Evolutionary conservation across 1,139 yeast genomes (phyloP).

Genomic region (Dujonia santamariae): DNA sequence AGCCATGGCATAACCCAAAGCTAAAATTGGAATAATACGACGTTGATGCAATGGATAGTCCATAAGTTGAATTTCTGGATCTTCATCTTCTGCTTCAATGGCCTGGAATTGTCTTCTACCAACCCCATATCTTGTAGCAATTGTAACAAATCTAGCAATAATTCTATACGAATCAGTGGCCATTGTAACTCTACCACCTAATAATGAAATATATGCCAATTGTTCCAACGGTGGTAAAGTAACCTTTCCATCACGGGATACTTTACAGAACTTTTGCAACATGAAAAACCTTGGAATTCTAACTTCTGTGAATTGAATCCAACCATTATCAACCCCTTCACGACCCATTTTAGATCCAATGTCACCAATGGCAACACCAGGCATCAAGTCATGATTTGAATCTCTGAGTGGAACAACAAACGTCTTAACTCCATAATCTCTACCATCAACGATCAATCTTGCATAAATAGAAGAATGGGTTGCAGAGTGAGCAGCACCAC

Average conservation of each 20-base stretch:
- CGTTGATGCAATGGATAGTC: constrained; percentile 32
- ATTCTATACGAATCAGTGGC: constrained; percentile 29
- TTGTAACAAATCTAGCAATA: constrained; percentile 27
- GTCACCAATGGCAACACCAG: constrained; percentile 31
- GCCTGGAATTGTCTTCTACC: constrained; percentile 30
- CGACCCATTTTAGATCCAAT: constrained; percentile 37
- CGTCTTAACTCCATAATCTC: constrained; percentile 35
- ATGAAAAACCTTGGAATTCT: constrained; percentile 31
- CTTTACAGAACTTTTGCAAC: constrained; percentile 34
- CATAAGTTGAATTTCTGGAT: constrained; percentile 21
- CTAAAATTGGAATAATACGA: constrained; percentile 30
- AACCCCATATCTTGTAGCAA: constrained; percentile 30
- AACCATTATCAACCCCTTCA: constrained; percentile 33
- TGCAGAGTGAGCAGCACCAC: constrained; percentile 35
- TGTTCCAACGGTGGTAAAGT: constrained; percentile 31
- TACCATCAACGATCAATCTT: constrained; percentile 27
- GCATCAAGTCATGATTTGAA: constrained; percentile 28
- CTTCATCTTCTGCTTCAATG: constrained; percentile 11
- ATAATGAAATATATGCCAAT: constrained; percentile 30
- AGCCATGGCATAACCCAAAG: constrained; percentile 26
- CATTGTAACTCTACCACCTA: constrained; percentile 31
- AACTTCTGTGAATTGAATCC: constrained; percentile 34
- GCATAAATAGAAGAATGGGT: constrained; percentile 31
- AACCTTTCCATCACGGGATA: constrained; percentile 26
- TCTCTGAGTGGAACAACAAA: constrained; percentile 33